phyloP scores from a whole-genome alignment of 345 rosid genomes.

The Camelina laxa region DNA sequence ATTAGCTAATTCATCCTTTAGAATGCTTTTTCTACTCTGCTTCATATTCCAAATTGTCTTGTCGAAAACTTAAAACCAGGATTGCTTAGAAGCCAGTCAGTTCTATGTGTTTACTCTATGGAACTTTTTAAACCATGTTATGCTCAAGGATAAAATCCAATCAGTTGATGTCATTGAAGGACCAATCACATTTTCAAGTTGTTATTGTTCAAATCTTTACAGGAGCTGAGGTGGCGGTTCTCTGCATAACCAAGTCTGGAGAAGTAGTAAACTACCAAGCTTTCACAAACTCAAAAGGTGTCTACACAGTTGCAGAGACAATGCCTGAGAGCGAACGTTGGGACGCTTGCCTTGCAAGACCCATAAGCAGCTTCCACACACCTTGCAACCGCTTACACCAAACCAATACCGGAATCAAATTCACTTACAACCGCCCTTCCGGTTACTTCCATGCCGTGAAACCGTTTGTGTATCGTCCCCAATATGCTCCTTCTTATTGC shows the following conservation, averaged over 20 bases:
- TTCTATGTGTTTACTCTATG: too few relatives aligned
- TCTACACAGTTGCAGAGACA: slow-evolving; percentile 89
- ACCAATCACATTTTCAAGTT: too few relatives aligned
- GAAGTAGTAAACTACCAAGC: slow-evolving; percentile 96
- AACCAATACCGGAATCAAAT: slow-evolving; percentile 73
- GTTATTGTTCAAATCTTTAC: too few relatives aligned
- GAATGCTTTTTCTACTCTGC: too few relatives aligned
- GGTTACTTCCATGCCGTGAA: slow-evolving; percentile 74
- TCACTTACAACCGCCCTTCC: slow-evolving; percentile 76
- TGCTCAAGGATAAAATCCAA: too few relatives aligned
- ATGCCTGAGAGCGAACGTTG: slow-evolving; percentile 97
- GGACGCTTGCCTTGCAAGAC: slow-evolving; percentile 91
- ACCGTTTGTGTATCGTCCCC: slow-evolving; percentile 74
- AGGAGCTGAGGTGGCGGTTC: slow-evolving; percentile 99
- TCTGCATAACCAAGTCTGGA: slow-evolving; percentile 91
- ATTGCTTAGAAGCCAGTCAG: too few relatives aligned
- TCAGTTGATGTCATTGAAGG: too few relatives aligned
- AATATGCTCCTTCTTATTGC: slow-evolving; percentile 68
- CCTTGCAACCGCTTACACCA: slow-evolving; percentile 69
- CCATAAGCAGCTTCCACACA: slow-evolving; percentile 86
- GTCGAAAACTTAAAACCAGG: too few relatives aligned
- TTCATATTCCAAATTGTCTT: too few relatives aligned
- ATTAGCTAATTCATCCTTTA: not conserved
- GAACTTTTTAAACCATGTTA: too few relatives aligned
- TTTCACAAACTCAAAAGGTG: slow-evolving; percentile 79